phyloP scores from a whole-genome alignment of 75 land plant species.

The Picea sitchensis region DNA sequence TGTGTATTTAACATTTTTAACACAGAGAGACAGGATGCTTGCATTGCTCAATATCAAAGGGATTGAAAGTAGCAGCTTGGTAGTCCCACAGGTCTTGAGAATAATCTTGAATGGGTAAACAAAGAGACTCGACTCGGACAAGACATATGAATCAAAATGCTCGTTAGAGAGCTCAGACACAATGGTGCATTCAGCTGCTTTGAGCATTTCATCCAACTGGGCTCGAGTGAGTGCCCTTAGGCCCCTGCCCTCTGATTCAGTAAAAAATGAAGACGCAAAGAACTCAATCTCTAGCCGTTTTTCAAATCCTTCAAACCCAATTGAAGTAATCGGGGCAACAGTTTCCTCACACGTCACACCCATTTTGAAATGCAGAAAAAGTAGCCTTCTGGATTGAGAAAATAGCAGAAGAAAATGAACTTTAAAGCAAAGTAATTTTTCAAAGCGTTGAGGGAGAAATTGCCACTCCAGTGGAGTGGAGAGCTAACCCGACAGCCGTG shows the following conservation, averaged over 20 bases:
- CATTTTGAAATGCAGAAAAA: not conserved
- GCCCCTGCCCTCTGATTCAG: slow-evolving; percentile 43
- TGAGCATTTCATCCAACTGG: slow-evolving; percentile 49
- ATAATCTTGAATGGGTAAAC: slow-evolving; percentile 57
- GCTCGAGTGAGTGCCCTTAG: slow-evolving; percentile 42
- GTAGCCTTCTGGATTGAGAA: not conserved
- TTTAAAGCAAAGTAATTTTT: not conserved
- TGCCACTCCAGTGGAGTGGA: slow-evolving; percentile 7
- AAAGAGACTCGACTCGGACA: slow-evolving; percentile 75
- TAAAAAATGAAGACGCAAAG: slow-evolving; percentile 31
- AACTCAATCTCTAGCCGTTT: slow-evolving; percentile 64
- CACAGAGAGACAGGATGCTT: slow-evolving; percentile 10
- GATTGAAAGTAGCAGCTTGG: slow-evolving; percentile 53
- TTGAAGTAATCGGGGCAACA: slow-evolving; percentile 22
- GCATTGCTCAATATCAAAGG: slow-evolving; percentile 45
- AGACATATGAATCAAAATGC: slow-evolving; percentile 64
- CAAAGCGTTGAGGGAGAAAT: slow-evolving; percentile 14
- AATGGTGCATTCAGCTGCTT: slow-evolving; percentile 59
- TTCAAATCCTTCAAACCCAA: slow-evolving; percentile 74
- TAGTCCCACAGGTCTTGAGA: slow-evolving; percentile 73
- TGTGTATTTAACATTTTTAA: slow-evolving; percentile 36
- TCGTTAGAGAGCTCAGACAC: slow-evolving; percentile 48
- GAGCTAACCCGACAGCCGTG: slow-evolving; percentile 9
- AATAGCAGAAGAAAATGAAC: not conserved
- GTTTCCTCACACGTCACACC: not conserved